Conservation (phyloP, 2,329 filamentous ascomycete species). For the Reticulascus tulasneorum region DNA sequence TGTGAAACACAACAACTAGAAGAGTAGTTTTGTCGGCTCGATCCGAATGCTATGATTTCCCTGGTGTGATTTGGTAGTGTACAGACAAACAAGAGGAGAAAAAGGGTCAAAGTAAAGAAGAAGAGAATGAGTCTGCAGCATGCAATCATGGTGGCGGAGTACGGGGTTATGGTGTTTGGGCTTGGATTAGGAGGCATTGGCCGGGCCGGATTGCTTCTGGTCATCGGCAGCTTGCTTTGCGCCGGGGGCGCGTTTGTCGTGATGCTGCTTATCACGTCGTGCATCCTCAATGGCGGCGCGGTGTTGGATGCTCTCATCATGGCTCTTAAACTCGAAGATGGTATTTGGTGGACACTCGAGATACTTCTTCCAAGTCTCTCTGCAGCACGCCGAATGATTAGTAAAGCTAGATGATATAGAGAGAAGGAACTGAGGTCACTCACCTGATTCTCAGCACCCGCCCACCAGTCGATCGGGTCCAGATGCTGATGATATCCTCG, state of each 20-base stretch:
- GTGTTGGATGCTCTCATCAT: slow-evolving; percentile 93
- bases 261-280: slow-evolving; percentile 78
- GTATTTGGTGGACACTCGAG: slow-evolving; percentile 85
- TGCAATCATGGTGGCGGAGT: slow-evolving; percentile 2
- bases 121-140: neutral
- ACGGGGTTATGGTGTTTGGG: neutral
- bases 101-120: neutral
- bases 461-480: slow-evolving; percentile 90
- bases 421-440: slow-evolving; percentile 24
- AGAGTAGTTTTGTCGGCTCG: slow-evolving; percentile 10
- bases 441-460: slow-evolving; percentile 95
- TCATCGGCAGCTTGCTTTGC: slow-evolving; percentile 31
- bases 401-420: slow-evolving; percentile 1
- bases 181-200: slow-evolving; percentile 3
- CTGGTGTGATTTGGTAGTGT: slow-evolving; percentile 13
- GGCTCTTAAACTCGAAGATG: slow-evolving; percentile 90
- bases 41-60: slow-evolving; percentile 13
- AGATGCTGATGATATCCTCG: slow-evolving; percentile 96
- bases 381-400: no score
- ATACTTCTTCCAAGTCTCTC: slow-evolving; percentile 90
- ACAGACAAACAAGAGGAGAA: slow-evolving; percentile 14
- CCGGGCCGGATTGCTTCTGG: slow-evolving; percentile 10
- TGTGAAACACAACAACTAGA: slow-evolving; percentile 9
- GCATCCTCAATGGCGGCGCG: slow-evolving; percentile 86
- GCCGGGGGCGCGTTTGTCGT: slow-evolving; percentile 32